These are phyloP conservation scores for Gymnopilus junonius DNA, from an alignment of 768 basidiomycete species.

Conservation along the genomic window DNA sequence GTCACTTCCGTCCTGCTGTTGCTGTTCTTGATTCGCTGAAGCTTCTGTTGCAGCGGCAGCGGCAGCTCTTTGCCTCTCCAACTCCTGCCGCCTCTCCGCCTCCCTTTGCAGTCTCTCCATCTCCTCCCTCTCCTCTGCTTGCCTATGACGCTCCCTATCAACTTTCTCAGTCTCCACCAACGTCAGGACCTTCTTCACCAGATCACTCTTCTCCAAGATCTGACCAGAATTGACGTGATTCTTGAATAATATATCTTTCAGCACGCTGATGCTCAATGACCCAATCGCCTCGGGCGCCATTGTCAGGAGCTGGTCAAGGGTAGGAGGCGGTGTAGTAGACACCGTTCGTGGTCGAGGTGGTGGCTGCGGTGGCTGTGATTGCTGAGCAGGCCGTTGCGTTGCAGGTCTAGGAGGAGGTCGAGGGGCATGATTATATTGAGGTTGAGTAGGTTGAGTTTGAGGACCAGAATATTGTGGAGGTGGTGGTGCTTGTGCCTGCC, in stretches of 20 bases:
- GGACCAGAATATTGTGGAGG: conserved; percentile 16
- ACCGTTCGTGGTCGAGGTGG: conserved; percentile 46
- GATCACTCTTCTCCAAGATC: conserved; percentile 85
- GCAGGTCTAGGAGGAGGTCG: conserved; percentile 25
- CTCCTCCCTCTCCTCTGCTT: conserved; percentile 50
- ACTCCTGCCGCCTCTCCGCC: conserved; percentile 41
- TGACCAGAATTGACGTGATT: conserved; percentile 81
- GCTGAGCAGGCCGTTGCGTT: conserved; percentile 23
- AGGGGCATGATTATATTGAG: neutral
- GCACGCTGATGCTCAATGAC: conserved; percentile 64
- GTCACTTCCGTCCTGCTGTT: neutral
- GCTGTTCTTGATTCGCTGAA: conserved; percentile 17
- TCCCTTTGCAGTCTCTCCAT: conserved; percentile 43
- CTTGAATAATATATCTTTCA: conserved; percentile 80
- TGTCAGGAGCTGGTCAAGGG: conserved; percentile 69
- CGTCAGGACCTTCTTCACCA: conserved; percentile 71
- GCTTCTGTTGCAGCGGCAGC: conserved; percentile 20
- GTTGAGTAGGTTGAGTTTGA: conserved; percentile 19
- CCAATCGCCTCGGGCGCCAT: conserved; percentile 62
- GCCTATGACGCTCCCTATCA: conserved; percentile 53
- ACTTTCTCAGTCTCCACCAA: conserved; percentile 68
- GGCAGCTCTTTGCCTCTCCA: conserved; percentile 34
- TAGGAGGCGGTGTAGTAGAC: conserved; percentile 53
- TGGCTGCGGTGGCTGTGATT: conserved; percentile 19
- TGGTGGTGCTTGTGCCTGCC: conserved; percentile 2